A percentile compares a stretch with the other conserved stretches of the same genome.
phyloP scores from a whole-genome alignment of 345 rosid genomes.

The Barbarea vulgaris region DNA sequence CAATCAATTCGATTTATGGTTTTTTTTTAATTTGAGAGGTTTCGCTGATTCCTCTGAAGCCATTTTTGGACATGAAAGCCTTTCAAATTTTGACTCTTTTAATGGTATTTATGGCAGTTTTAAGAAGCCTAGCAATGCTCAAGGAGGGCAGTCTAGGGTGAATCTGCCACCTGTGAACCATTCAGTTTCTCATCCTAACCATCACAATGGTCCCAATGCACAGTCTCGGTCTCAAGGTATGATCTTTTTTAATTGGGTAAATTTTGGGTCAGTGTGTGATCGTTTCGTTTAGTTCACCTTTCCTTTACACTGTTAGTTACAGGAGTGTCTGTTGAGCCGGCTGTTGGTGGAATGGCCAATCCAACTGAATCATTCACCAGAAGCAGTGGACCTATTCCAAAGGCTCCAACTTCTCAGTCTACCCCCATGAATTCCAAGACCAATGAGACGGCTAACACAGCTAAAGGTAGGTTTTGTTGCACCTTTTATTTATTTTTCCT shows the following conservation, averaged over 20 bases:
- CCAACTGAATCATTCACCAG: constrained; percentile 52
- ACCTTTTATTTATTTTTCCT: neutral
- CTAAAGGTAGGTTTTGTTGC: constrained; percentile 53
- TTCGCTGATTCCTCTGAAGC: constrained; percentile 12
- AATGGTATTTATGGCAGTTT: constrained; percentile 43
- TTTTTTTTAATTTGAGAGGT: neutral
- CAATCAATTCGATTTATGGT: neutral
- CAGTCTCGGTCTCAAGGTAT: constrained; percentile 66
- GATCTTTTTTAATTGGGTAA: neutral
- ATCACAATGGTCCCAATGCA: constrained; percentile 61
- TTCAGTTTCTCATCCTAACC: constrained; percentile 47
- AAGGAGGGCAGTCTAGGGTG: constrained; percentile 71
- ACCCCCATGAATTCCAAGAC: constrained; percentile 56
- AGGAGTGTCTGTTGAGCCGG: constrained; percentile 58
- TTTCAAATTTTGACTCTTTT: constrained; percentile 3
- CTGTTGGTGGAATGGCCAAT: constrained; percentile 43
- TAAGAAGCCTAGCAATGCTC: constrained; percentile 74
- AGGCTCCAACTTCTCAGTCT: constrained; percentile 83
- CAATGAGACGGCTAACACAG: constrained; percentile 43
- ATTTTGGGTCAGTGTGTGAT: neutral
- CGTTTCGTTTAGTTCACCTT: neutral
- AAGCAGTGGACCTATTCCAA: constrained; percentile 60
- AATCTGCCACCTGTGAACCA: constrained; percentile 47
- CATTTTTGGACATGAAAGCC: neutral
- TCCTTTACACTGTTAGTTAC: constrained; percentile 9